These are phyloP conservation scores for Phaeosphaeriaceae sp. DNA, from an alignment of 2,329 filamentous ascomycete genomes.

Conservation along the genomic window DNA sequence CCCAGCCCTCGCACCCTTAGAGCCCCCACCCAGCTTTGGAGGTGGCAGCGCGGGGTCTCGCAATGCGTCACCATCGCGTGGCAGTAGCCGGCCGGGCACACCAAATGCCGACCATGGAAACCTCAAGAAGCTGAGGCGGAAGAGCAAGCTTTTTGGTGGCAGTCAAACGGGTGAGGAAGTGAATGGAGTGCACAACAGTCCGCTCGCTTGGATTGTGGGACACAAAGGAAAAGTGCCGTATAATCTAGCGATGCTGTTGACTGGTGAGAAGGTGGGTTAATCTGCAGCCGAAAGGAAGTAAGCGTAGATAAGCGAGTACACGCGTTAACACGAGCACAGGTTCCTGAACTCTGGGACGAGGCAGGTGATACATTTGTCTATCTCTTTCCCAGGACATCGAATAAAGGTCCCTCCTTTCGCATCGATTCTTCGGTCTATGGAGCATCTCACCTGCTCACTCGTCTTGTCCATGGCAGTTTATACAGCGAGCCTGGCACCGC, in stretches of 20 bases:
- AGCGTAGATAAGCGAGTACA: not conserved
- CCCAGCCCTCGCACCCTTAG: constrained; percentile 30
- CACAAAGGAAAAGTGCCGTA: constrained; percentile 63
- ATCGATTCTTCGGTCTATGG: constrained; percentile 65
- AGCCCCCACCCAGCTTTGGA: constrained; percentile 36
- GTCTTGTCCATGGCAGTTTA: constrained; percentile 61
- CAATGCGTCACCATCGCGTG: constrained; percentile 31
- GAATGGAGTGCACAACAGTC: constrained; percentile 20
- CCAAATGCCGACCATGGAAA: constrained; percentile 23
- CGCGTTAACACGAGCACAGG: constrained; percentile 45
- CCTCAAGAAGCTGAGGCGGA: constrained; percentile 44
- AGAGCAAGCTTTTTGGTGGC: constrained; percentile 43
- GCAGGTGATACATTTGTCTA: constrained; percentile 68
- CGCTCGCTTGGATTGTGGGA: constrained; percentile 65
- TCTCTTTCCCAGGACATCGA: constrained; percentile 63
- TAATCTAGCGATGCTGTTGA: constrained; percentile 58
- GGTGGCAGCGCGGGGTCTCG: constrained; percentile 24
- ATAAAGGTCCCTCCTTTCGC: constrained; percentile 65
- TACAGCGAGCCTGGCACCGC: constrained; percentile 45
- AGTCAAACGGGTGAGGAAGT: constrained; percentile 32
- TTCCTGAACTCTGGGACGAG: constrained; percentile 67
- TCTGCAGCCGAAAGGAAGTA: not conserved
- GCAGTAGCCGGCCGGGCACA: constrained; percentile 32
- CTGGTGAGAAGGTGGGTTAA: constrained; percentile 57
- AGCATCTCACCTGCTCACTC: constrained; percentile 62